These are phyloP conservation scores for Coemansia furcata DNA, from an alignment of 192 early-diverging fungal genomes.

Conservation along the genomic window DNA sequence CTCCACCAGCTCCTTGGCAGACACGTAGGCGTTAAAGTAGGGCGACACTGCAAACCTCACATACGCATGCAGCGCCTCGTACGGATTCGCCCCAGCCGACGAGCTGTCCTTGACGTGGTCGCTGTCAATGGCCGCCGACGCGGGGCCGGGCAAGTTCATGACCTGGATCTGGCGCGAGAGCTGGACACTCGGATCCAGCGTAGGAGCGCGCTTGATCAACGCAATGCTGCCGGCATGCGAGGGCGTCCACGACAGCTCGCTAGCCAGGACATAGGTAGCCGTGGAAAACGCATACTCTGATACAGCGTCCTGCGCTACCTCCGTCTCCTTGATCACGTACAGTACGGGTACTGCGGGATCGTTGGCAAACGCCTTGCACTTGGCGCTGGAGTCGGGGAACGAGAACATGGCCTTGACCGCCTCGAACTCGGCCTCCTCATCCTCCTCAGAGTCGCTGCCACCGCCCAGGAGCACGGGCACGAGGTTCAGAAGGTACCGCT, in stretches of 20 bases:
- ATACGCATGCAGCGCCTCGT: constrained; percentile 87
- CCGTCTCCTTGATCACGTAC: constrained; percentile 77
- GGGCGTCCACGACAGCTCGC: constrained; percentile 73
- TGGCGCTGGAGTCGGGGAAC: constrained; percentile 68
- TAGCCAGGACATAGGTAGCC: constrained; percentile 58
- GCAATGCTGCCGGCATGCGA: constrained; percentile 73
- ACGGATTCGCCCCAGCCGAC: constrained; percentile 58
- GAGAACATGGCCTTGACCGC: constrained; percentile 60
- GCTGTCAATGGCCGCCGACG: constrained; percentile 27
- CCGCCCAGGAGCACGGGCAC: constrained; percentile 68
- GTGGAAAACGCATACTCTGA: constrained; percentile 11
- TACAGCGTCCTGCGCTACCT: constrained; percentile 18
- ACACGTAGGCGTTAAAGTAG: constrained; percentile 93
- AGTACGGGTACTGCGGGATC: constrained; percentile 70
- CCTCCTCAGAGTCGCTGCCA: constrained; percentile 3
- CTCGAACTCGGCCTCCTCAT: constrained; percentile 57
- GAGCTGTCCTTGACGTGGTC: background rate
- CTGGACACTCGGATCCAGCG: constrained; percentile 69
- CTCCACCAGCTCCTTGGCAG: constrained; percentile 63
- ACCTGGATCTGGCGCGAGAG: constrained; percentile 83
- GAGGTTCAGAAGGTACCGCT: constrained; percentile 69
- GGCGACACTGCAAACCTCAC: constrained; percentile 93
- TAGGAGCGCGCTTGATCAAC: constrained; percentile 72
- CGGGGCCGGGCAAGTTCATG: constrained; percentile 85
- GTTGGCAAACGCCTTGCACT: constrained; percentile 71